Percentiles rank a stretch among this genome's conserved stretches.
Evolutionary conservation across 164 flowering plant species (phyloP).

Genomic region (Vitis riparia): DNA sequence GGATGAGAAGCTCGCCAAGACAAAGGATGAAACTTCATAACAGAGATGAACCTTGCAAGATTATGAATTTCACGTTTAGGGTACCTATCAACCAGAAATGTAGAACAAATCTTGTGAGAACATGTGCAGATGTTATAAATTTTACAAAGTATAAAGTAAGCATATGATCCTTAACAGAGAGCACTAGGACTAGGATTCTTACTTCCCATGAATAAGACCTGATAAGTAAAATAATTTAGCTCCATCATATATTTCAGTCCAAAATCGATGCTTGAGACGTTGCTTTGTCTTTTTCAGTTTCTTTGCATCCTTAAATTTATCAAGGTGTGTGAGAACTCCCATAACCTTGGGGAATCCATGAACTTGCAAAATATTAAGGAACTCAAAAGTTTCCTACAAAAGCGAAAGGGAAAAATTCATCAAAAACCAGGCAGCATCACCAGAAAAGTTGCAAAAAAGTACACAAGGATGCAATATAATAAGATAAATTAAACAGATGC

Average conservation of each 20-base stretch:
- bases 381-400: constrained; percentile 93
- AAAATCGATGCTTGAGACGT: constrained; percentile 91
- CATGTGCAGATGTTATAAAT: too few relatives aligned
- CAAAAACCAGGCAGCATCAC: not conserved
- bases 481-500: not conserved
- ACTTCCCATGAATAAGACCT: constrained; percentile 93
- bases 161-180: not conserved
- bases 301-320: constrained; percentile 87
- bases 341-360: constrained; percentile 96
- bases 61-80: constrained; percentile 87
- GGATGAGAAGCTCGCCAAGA: constrained; percentile 93
- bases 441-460: not conserved
- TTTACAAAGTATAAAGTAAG: not conserved
- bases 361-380: constrained; percentile 88
- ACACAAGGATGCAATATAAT: not conserved
- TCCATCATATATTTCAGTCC: constrained; percentile 95
- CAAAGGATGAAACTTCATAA: constrained; percentile 83
- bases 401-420: not conserved
- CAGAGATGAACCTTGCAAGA: constrained; percentile 94
- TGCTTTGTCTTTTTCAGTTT: constrained; percentile 88
- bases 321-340: constrained; percentile 99
- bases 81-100: constrained; percentile 49
- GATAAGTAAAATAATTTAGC: constrained; percentile 96
- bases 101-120: not conserved
- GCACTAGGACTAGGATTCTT: constrained; percentile 25